Percentiles rank a stretch among this genome's conserved stretches.
Conservation (phyloP, 2,329 filamentous ascomycete genomes). For the Geosmithia morbida region DNA sequence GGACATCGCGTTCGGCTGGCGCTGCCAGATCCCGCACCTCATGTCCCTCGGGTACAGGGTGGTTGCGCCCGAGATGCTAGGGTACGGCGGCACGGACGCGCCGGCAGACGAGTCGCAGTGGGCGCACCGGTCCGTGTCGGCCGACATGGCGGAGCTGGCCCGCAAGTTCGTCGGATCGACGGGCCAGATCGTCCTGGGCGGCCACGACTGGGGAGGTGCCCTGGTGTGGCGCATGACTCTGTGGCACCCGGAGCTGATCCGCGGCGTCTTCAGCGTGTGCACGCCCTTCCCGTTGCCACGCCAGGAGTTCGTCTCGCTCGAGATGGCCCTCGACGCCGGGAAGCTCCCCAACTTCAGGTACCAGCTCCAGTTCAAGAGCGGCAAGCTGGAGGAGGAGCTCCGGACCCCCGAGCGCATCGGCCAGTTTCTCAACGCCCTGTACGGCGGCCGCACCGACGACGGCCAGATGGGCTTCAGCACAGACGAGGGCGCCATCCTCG, state of each 20-base stretch:
- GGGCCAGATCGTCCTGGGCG: constrained; percentile 60
- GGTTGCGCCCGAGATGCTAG: constrained; percentile 73
- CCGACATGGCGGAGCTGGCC: constrained; percentile 63
- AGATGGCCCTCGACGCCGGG: constrained; percentile 39
- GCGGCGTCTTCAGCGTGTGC: constrained; percentile 65
- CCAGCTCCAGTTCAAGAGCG: constrained; percentile 64
- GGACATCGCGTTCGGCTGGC: constrained; percentile 74
- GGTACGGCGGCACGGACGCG: constrained; percentile 66
- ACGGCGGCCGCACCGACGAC: constrained; percentile 43
- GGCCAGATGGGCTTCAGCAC: constrained; percentile 44
- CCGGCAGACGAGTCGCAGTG: constrained; percentile 50
- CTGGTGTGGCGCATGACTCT: constrained; percentile 62
- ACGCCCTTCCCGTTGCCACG: constrained; percentile 54
- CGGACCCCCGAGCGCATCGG: constrained; percentile 47
- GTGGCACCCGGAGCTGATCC: constrained; percentile 59
- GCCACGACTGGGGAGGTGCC: constrained; percentile 85
- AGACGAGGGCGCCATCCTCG: constrained; percentile 47
- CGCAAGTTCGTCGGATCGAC: constrained; percentile 32
- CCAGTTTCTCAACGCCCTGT: constrained; percentile 57
- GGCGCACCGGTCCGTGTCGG: constrained; percentile 54
- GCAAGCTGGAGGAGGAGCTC: constrained; percentile 45
- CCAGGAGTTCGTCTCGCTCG: constrained; percentile 36
- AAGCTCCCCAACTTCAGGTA: constrained; percentile 61
- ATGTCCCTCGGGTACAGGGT: constrained; percentile 60
- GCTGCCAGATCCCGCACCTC: constrained; percentile 72